These are phyloP conservation scores for Tinospora cordifolia DNA, from an alignment of 164 flowering plant genomes.

Conservation along the genomic window DNA sequence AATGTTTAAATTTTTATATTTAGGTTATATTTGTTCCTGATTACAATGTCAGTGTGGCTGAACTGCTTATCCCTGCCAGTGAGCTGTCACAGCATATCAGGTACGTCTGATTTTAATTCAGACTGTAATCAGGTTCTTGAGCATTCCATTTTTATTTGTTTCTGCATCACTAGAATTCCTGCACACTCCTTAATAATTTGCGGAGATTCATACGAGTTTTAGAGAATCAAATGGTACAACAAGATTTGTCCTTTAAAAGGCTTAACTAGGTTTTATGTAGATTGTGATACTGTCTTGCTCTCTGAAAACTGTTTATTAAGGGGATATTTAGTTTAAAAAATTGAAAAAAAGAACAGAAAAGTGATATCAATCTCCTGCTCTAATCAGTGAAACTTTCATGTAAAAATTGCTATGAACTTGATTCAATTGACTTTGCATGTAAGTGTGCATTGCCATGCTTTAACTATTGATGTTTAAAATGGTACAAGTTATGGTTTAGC, in stretches of 20 bases:
- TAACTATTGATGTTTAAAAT: neutral
- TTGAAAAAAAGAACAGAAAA: neutral
- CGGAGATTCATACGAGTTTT: neutral
- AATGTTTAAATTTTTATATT: too few relatives aligned
- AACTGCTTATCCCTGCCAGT: slow-evolving; percentile 85
- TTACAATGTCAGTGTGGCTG: slow-evolving; percentile 95
- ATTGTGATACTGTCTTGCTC: too few relatives aligned
- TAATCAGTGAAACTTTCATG: neutral
- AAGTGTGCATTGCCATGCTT: neutral
- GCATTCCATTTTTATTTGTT: neutral
- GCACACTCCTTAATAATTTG: neutral
- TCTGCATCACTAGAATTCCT: neutral
- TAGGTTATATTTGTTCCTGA: slow-evolving; percentile 91
- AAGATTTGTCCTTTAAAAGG: neutral
- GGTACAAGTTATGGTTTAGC: neutral
- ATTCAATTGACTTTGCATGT: neutral
- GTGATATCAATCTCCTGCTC: neutral
- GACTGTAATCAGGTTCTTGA: neutral
- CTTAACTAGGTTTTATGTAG: too few relatives aligned
- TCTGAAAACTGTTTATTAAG: neutral
- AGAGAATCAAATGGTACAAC: neutral
- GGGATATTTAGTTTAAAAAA: neutral
- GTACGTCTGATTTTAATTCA: slow-evolving; percentile 27
- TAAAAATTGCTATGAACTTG: neutral
- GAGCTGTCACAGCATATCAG: slow-evolving; percentile 97